Percentiles rank a stretch among this genome's conserved stretches.
phyloP scores from a whole-genome alignment of 352 stramenopile genomes.

The Globisporangium yorkense region DNA sequence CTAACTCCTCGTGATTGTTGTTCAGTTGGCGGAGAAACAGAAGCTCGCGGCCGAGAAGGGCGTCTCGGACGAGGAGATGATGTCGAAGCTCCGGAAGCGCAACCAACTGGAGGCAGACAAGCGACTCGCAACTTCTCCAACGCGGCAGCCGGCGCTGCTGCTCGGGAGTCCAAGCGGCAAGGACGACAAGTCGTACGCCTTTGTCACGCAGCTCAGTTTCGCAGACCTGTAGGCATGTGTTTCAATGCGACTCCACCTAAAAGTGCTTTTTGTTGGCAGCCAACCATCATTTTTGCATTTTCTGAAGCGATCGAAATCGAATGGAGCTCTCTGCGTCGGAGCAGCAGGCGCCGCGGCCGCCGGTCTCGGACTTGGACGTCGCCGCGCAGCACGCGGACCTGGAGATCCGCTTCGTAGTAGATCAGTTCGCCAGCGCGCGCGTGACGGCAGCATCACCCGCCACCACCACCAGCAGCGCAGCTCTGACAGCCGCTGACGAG shows the following conservation, averaged over 20 bases:
- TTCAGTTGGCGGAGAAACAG: conserved; percentile 61
- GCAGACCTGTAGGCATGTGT: conserved; percentile 28
- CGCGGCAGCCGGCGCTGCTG: conserved; percentile 22
- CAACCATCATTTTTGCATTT: not conserved
- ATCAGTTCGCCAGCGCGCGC: conserved; percentile 30
- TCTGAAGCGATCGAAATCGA: too few relatives aligned
- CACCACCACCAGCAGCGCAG: not conserved
- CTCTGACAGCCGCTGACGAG: conserved; percentile 6
- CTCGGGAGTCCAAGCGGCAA: conserved; percentile 27
- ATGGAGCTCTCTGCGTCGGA: too few relatives aligned
- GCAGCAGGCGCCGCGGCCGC: too few relatives aligned
- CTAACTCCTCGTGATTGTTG: too few relatives aligned
- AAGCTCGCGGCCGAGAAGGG: conserved; percentile 71
- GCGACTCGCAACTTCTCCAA: conserved; percentile 62
- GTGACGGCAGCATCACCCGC: conserved; percentile 4
- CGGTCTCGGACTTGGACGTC: conserved; percentile 42
- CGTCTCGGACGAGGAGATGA: conserved; percentile 82
- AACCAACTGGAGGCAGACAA: conserved; percentile 63
- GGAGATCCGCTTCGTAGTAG: conserved; percentile 40
- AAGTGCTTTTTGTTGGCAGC: too few relatives aligned
- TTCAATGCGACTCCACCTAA: not conserved
- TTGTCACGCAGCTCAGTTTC: conserved; percentile 69
- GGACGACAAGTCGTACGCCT: conserved; percentile 48
- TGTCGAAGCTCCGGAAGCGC: conserved; percentile 69
- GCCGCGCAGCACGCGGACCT: conserved; percentile 47